A percentile compares a stretch with the other conserved stretches of the same genome.
Evolutionary conservation across 108 stramenopile genomes (phyloP).

Genomic region (Skeletonema potamos): DNA sequence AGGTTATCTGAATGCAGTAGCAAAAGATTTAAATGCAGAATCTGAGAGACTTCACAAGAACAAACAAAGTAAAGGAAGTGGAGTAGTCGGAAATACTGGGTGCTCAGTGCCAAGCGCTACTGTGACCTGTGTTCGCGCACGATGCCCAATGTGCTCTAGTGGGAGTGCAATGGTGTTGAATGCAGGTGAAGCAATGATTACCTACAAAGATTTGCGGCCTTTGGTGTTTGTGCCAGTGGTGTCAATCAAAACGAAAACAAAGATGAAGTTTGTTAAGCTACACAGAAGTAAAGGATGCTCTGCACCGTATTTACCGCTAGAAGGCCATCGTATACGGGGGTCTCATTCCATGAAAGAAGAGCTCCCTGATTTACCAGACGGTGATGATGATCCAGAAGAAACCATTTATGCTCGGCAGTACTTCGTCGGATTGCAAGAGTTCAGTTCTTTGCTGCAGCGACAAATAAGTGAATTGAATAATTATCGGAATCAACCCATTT

Average conservation of each 20-base stretch:
- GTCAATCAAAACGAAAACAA: background rate
- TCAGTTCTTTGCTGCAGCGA: conserved; percentile 12
- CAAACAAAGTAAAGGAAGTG: conserved; percentile 10
- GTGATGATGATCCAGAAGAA: conserved; percentile 41
- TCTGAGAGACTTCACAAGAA: conserved; percentile 18
- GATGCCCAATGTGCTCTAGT: conserved; percentile 41
- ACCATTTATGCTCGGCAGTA: conserved; percentile 34
- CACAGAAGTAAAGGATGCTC: conserved; percentile 54
- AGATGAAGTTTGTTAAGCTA: conserved; percentile 62
- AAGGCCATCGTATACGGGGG: conserved; percentile 16
- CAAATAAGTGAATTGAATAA: conserved; percentile 24
- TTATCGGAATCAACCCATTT: conserved; percentile 21
- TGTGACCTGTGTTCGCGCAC: conserved; percentile 27
- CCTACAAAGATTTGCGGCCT: conserved; percentile 63
- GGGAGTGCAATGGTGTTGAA: conserved; percentile 22
- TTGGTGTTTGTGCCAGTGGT: conserved; percentile 50
- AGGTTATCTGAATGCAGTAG: conserved; percentile 58
- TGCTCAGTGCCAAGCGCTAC: conserved; percentile 8
- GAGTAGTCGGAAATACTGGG: conserved; percentile 9
- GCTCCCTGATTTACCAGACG: conserved; percentile 31
- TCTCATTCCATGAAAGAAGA: background rate
- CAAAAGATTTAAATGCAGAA: conserved; percentile 32
- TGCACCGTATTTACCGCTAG: conserved; percentile 63
- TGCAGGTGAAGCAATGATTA: conserved; percentile 33
- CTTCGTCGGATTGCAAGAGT: conserved; percentile 30